Conservation (phyloP, 148 eudicot genomes). For the Drosera capensis region DNA sequence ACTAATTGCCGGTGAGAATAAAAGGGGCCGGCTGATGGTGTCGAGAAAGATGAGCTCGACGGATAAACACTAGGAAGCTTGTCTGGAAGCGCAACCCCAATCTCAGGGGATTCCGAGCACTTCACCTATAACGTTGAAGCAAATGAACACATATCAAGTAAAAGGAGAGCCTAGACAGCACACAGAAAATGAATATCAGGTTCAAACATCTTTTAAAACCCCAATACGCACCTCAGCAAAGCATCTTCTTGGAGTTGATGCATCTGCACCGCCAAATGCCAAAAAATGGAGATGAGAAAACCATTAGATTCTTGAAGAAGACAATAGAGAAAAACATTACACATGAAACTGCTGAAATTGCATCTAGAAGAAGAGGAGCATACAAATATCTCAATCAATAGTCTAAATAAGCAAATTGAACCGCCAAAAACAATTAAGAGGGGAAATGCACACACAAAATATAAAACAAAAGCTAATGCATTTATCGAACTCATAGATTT, state of each 20-base stretch:
- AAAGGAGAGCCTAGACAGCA: not conserved
- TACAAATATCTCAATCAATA: no score
- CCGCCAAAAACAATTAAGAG: no score
- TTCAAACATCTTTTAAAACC: no score
- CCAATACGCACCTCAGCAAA: not conserved
- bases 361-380: no score
- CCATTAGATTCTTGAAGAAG: not conserved
- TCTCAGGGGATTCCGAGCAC: not conserved
- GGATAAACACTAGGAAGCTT: not conserved
- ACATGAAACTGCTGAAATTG: no score
- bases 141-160: no score
- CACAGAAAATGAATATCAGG: not conserved
- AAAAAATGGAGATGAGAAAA: not conserved
- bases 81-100: not conserved
- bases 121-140: not conserved
- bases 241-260: not conserved
- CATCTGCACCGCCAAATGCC: not conserved
- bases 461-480: no score
- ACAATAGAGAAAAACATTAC: not conserved
- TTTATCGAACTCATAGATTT: no score
- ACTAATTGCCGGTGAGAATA: conserved; percentile 16
- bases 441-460: no score
- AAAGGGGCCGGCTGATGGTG: conserved; percentile 14
- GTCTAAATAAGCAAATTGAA: no score
- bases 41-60: conserved; percentile 17